Percentiles rank a stretch among this genome's conserved stretches.
These are phyloP conservation scores for Nicotiana paniculata DNA, from an alignment of 257 asterid species.

Conservation along the genomic window DNA sequence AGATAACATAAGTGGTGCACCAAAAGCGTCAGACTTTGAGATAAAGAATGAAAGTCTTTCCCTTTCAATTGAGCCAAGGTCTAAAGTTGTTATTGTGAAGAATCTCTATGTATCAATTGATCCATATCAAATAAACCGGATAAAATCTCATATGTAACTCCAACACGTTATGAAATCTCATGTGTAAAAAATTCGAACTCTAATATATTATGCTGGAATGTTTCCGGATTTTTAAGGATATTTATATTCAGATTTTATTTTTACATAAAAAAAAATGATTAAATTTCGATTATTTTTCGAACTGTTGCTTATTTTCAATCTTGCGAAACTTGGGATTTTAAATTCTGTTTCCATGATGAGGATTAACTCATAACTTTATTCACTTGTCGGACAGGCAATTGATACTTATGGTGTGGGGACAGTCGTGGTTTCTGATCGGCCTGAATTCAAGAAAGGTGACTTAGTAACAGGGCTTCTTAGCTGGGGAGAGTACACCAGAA, in stretches of 20 bases:
- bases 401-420: conserved; percentile 64
- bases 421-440: conserved; percentile 48
- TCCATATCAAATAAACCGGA: conserved; percentile 61
- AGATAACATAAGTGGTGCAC: conserved; percentile 19
- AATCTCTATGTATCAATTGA: conserved; percentile 58
- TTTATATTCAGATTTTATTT: no score
- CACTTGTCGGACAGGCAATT: conserved; percentile 22
- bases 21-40: conserved; percentile 32
- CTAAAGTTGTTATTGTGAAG: conserved; percentile 34
- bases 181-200: no score
- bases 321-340: no score
- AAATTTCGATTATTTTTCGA: no score
- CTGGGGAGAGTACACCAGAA: conserved; percentile 68
- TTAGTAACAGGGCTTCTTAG: conserved; percentile 55
- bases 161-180: no score
- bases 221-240: no score
- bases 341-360: no score
- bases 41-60: conserved; percentile 18
- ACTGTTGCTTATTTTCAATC: no score
- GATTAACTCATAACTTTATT: no score
- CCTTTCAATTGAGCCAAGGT: neutral
- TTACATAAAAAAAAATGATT: no score
- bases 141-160: conserved; percentile 22
- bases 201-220: no score
- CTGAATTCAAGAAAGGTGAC: conserved; percentile 41